Percentiles rank a stretch among this genome's conserved stretches.
phyloP scores from a whole-genome alignment of 2,329 filamentous ascomycete genomes.

The Eutypella sp. region DNA sequence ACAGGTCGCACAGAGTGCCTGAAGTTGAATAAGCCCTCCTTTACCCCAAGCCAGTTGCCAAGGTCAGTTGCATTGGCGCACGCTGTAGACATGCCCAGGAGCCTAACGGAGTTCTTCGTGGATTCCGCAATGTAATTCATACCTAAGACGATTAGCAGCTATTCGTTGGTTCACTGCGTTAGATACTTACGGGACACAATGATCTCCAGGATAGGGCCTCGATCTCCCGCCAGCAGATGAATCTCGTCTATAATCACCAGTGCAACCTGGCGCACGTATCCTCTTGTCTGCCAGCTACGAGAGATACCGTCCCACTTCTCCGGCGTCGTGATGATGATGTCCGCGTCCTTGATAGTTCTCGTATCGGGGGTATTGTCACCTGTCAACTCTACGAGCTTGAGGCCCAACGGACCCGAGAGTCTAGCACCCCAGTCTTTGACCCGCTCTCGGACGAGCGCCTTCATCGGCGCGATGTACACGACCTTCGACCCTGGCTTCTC shows the following conservation, averaged over 20 bases:
- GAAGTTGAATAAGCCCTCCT: constrained; percentile 95
- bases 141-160: constrained; percentile 41
- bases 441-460: constrained; percentile 91
- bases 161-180: neutral
- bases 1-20: constrained; percentile 94
- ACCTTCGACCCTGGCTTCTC: constrained; percentile 94
- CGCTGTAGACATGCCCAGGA: constrained; percentile 98
- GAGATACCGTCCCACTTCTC: constrained; percentile 99
- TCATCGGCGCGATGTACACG: constrained; percentile 99
- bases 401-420: constrained; percentile 73
- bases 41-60: constrained; percentile 94
- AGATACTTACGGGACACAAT: constrained; percentile 64
- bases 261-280: constrained; percentile 90
- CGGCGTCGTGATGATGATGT: constrained; percentile 98
- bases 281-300: constrained; percentile 96
- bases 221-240: constrained; percentile 90
- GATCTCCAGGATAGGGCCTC: constrained; percentile 96
- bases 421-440: constrained; percentile 91
- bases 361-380: constrained; percentile 98
- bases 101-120: constrained; percentile 79
- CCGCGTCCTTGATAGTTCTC: constrained; percentile 87
- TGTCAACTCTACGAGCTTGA: constrained; percentile 92
- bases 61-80: constrained; percentile 94
- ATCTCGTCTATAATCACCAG: constrained; percentile 99
- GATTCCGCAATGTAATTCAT: constrained; percentile 99